Evolutionary conservation across 1,139 yeast species (phyloP), one percentile per base, ranked within the genome.

Genomic region (Sugiyamaella grinbergsii): DNA sequence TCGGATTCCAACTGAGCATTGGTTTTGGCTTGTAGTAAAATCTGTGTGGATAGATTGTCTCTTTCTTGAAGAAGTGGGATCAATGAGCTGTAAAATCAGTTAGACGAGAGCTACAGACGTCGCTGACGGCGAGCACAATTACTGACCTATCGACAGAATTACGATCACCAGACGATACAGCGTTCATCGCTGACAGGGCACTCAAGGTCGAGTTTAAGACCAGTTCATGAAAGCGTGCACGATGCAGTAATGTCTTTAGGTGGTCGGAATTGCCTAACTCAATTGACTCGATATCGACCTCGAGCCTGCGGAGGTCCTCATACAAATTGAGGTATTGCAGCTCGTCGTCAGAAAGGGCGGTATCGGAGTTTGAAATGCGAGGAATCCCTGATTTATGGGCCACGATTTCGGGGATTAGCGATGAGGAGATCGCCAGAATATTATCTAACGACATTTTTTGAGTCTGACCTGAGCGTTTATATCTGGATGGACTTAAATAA

Each of bases 301-400:
- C 47, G 4, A 43, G 41, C 3, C 46, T 16, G 8, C 45, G 37
- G 11, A 54, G 45, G 13, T 34, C 47, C 7, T 48, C 49, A 34
- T 48, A 51, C 16, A 55, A 42, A 4, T 28, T 45, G 24, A 58
- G 41, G 42, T 53, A 55, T 46, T 55, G 54, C 41, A 26, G 43
- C 41, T 58, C 62, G 19, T 45, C 50, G 24, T 32, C 42, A 1
- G 56, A 41, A 37, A 58, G 43, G 15, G 47, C 19, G 0, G 55
- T 40, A 16, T 42, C 49, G n/a, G 51, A 37, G 15, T 34, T 33
- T n/a, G 54, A 16, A 13, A 58, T 54, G 20, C 44, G 24, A 8
- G 62, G 60, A n/a, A 58, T 31, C 6, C 62, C 62, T 34, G 55
- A 53, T 31, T 50, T 44, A 29, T 57, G 57, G 23, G 20, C 42